Percentiles rank a stretch among this genome's conserved stretches.
These are phyloP conservation scores for Dendrobium catenatum DNA, from an alignment of 106 monocot species.

Conservation along the genomic window DNA sequence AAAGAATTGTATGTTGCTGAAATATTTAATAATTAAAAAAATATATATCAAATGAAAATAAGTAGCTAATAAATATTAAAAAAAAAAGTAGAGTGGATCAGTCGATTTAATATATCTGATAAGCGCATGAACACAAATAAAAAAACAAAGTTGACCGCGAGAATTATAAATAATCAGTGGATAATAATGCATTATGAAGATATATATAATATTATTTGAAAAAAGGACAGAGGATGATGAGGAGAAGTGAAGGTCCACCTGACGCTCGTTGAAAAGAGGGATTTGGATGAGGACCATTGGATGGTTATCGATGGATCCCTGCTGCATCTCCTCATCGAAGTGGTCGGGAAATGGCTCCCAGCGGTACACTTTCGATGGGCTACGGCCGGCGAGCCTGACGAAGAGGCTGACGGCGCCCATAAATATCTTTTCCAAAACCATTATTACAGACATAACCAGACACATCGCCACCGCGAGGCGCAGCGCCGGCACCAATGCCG, in stretches of 20 bases:
- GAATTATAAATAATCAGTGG: too few relatives aligned
- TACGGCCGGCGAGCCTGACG: conserved; percentile 17
- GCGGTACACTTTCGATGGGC: conserved; percentile 20
- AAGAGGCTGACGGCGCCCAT: conserved; percentile 23
- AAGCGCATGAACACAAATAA: too few relatives aligned
- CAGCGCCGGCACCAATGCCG: conserved; percentile 7
- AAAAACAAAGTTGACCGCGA: too few relatives aligned
- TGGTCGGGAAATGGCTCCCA: conserved; percentile 15
- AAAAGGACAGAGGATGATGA: too few relatives aligned
- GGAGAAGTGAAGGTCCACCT: conserved; percentile 5
- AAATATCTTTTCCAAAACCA: conserved; percentile 19
- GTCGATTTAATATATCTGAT: too few relatives aligned
- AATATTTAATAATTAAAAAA: too few relatives aligned
- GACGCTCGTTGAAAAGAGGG: conserved; percentile 27
- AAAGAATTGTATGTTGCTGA: too few relatives aligned
- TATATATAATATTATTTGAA: too few relatives aligned
- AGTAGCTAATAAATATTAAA: too few relatives aligned
- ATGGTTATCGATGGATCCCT: conserved; percentile 8
- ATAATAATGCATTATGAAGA: too few relatives aligned
- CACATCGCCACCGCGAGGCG: conserved; percentile 3
- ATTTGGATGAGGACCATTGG: conserved; percentile 39
- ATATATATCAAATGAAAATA: too few relatives aligned
- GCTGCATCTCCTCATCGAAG: conserved; percentile 13
- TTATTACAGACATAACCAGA: conserved; percentile 33
- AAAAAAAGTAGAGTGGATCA: too few relatives aligned